Evolutionary conservation across 257 asterid genomes (phyloP).

Genomic region (Gentiana macrophylla): DNA sequence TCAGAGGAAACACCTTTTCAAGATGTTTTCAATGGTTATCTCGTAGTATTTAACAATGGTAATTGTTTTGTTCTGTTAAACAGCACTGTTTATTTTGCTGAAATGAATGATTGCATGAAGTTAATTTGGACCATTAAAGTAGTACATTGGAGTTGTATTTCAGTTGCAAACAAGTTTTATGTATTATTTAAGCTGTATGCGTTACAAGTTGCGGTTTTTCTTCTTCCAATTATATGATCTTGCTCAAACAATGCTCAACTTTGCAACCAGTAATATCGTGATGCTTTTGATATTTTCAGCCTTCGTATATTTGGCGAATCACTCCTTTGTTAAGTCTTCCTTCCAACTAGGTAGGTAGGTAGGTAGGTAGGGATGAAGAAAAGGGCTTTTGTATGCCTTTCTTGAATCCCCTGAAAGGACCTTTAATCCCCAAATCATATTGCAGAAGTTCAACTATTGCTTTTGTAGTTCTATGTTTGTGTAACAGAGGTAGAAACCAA

Average conservation of each 20-base stretch:
- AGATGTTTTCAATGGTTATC: no score
- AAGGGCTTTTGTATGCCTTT: slow-evolving; percentile 12
- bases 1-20: no score
- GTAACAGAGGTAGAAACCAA: not conserved
- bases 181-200: no score
- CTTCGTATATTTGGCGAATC: slow-evolving; percentile 42
- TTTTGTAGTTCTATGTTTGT: slow-evolving; percentile 34
- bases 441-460: slow-evolving; percentile 53
- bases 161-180: no score
- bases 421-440: slow-evolving; percentile 63
- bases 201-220: no score
- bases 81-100: no score
- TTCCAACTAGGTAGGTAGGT: slow-evolving; percentile 6
- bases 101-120: no score
- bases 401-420: slow-evolving; percentile 29
- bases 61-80: no score
- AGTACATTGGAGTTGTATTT: no score
- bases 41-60: no score
- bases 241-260: slow-evolving; percentile 12
- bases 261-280: slow-evolving; percentile 58
- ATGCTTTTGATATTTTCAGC: slow-evolving; percentile 51
- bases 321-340: slow-evolving; percentile 18
- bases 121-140: no score
- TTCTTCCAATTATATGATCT: no score
- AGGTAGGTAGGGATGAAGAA: not conserved